Evolutionary conservation across 2,329 filamentous ascomycete species (phyloP).

Genomic region (Penicillium olsonii): DNA sequence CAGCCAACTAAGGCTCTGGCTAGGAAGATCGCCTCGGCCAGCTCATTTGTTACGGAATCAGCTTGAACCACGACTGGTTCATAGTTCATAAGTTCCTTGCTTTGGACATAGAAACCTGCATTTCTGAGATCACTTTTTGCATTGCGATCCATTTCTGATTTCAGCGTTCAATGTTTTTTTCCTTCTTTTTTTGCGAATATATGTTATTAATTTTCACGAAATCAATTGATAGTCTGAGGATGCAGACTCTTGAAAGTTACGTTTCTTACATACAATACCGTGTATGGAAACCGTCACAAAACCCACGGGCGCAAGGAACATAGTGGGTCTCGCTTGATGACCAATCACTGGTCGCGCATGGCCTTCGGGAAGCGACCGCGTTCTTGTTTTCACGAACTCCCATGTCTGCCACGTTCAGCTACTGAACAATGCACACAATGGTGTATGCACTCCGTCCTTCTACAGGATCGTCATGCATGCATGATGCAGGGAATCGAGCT

Average conservation of each 20-base stretch:
- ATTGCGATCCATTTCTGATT: neutral
- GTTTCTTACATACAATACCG: conserved; percentile 8
- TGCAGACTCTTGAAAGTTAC: no score
- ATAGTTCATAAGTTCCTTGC: neutral
- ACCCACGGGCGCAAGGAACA: neutral
- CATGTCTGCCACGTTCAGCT: neutral
- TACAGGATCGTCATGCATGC: neutral
- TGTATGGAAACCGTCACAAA: neutral
- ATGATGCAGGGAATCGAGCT: neutral
- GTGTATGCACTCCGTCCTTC: neutral
- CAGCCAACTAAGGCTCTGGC: conserved; percentile 21
- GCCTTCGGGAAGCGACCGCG: conserved; percentile 4
- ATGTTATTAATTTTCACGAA: neutral
- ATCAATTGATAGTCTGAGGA: no score
- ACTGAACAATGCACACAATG: neutral
- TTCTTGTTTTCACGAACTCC: neutral
- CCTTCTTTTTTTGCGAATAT: no score
- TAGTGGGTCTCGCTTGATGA: neutral
- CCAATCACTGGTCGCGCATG: conserved; percentile 3
- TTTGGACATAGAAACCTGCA: neutral
- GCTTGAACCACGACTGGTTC: conserved; percentile 1
- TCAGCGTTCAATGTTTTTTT: neutral
- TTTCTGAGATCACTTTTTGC: neutral
- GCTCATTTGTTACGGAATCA: conserved; percentile 18
- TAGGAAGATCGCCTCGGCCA: conserved; percentile 20